Conservation (phyloP, 306 rosid species). For the Acacia confusa region DNA sequence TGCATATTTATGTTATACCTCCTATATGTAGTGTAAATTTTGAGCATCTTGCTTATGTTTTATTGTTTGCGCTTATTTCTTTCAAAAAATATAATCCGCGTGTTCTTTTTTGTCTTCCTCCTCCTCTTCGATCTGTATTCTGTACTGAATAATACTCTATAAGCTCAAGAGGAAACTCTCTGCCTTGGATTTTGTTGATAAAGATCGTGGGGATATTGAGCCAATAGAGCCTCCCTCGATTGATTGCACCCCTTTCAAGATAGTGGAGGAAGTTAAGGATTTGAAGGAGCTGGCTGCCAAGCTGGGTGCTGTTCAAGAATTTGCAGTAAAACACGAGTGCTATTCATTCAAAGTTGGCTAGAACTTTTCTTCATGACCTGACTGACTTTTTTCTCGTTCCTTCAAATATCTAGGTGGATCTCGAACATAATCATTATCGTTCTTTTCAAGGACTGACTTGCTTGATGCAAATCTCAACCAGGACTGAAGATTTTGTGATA, state of each 20-base stretch:
- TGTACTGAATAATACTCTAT: constrained; percentile 29
- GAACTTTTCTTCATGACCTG: constrained; percentile 21
- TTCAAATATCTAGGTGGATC: constrained; percentile 73
- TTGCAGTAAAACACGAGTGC: constrained; percentile 61
- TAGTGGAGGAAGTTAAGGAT: constrained; percentile 74
- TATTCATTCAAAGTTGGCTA: neutral
- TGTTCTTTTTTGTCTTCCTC: neutral
- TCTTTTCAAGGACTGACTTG: constrained; percentile 98
- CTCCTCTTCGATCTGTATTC: neutral
- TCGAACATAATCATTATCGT: constrained; percentile 97
- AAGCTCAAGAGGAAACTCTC: constrained; percentile 58
- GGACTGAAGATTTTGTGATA: constrained; percentile 89
- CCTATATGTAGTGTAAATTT: neutral
- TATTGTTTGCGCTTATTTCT: neutral
- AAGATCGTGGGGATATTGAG: constrained; percentile 41
- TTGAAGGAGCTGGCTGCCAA: constrained; percentile 79
- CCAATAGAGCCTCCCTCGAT: constrained; percentile 57
- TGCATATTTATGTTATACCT: neutral
- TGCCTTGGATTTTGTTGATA: constrained; percentile 73
- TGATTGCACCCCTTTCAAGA: constrained; percentile 72
- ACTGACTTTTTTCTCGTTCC: constrained; percentile 15
- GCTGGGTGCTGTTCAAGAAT: constrained; percentile 70
- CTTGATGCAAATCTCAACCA: constrained; percentile 97
- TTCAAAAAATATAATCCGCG: neutral
- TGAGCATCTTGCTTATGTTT: constrained; percentile 9